Conservation (phyloP, 306 rosid species). For the Ochetophila trinervis region DNA sequence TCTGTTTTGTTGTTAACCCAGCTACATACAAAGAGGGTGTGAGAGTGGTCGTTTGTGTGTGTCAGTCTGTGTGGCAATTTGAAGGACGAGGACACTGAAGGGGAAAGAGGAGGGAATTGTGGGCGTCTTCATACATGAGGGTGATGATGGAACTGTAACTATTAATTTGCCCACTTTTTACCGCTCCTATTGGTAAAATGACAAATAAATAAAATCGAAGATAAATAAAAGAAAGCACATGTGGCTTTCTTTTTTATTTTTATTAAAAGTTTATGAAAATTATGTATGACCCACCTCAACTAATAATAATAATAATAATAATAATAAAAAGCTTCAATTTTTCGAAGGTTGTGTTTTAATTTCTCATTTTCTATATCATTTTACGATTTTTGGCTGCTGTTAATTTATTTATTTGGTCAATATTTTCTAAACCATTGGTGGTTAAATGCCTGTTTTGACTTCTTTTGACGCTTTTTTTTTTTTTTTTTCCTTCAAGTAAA, state of each 20-base stretch:
- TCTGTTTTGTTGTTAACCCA: neutral
- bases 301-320: too few species aligned
- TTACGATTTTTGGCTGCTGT: too few species aligned
- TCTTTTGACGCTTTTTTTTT: too few species aligned
- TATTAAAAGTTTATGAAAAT: neutral
- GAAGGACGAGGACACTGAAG: conserved; percentile 9
- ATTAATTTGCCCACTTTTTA: neutral
- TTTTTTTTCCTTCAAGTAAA: too few species aligned
- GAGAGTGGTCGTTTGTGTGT: conserved; percentile 11
- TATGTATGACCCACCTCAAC: too few species aligned
- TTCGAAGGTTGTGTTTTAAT: too few species aligned
- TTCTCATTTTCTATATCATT: too few species aligned
- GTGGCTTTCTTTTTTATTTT: neutral
- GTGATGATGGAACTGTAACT: neutral
- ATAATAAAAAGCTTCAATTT: too few species aligned
- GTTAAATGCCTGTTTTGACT: too few species aligned
- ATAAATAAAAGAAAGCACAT: neutral
- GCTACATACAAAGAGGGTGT: neutral
- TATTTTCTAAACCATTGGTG: too few species aligned
- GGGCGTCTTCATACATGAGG: neutral
- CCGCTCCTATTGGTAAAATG: neutral
- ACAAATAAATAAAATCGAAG: too few species aligned
- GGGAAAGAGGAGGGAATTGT: conserved; percentile 9
- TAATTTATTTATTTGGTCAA: too few species aligned
- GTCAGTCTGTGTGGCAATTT: conserved; percentile 22